Evolutionary conservation across 306 rosid genomes (phyloP).

Genomic region (Cucumis sativus): Cucumber_9930_V3 NC_026658.2:13564501-13565000

Average conservation of each 20-base stretch:
- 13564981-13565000: conserved; percentile 1
- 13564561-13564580: not conserved
- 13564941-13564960: not conserved
- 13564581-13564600: not conserved
- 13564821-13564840: not conserved
- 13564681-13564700: not conserved
- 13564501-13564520: not conserved
- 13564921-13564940: not conserved
- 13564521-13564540: too few relatives aligned
- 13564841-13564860: not conserved
- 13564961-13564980: not conserved
- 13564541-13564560: too few relatives aligned
- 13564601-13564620: not conserved
- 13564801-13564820: not conserved
- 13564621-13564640: not conserved
- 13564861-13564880: conserved; percentile 1
- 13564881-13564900: not conserved
- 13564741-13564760: not conserved
- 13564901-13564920: not conserved
- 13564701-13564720: too few relatives aligned
- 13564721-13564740: too few relatives aligned
- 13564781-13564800: not conserved
- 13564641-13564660: too few relatives aligned
- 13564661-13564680: not conserved
- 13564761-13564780: not conserved